Evolutionary conservation across 139 green algal genomes (phyloP).

Genomic region (Tetradesmus lagerheimii): DNA sequence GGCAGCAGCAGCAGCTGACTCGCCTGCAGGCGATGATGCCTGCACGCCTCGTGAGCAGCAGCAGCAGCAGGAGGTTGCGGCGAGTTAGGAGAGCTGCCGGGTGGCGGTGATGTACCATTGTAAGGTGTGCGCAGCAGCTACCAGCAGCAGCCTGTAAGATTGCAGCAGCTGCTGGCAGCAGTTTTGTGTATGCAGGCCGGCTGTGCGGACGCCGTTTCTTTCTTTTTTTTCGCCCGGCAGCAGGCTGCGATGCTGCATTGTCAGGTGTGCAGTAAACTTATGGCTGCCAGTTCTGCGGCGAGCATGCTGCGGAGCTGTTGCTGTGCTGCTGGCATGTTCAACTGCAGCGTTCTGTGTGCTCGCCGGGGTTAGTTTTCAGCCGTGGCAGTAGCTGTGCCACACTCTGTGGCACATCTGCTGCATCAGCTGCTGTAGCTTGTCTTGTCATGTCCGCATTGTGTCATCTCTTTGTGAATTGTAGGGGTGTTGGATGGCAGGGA

Average conservation of each 20-base stretch:
- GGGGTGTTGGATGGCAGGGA: too few species aligned
- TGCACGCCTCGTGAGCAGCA: not conserved
- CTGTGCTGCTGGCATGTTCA: not conserved
- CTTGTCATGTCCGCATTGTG: not conserved
- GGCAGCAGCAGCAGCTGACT: not conserved
- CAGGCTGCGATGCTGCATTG: not conserved
- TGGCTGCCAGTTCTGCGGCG: too few species aligned
- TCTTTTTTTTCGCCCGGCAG: not conserved
- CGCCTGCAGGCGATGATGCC: not conserved
- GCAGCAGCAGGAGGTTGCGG: not conserved
- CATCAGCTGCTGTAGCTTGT: not conserved
- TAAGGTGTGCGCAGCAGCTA: not conserved
- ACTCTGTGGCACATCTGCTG: not conserved
- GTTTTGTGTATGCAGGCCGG: not conserved
- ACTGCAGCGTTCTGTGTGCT: not conserved
- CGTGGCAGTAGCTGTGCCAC: not conserved
- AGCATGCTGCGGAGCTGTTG: not conserved
- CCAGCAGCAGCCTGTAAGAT: not conserved
- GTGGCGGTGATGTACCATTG: not conserved
- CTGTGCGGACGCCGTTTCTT: not conserved
- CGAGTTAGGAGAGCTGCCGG: too few species aligned
- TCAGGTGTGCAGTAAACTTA: too few species aligned
- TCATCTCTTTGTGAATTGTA: not conserved
- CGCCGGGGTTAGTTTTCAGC: not conserved
- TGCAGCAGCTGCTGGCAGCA: not conserved